Evolutionary conservation across 768 basidiomycete species (phyloP).

Genomic region (Gyrodon lividus): DNA sequence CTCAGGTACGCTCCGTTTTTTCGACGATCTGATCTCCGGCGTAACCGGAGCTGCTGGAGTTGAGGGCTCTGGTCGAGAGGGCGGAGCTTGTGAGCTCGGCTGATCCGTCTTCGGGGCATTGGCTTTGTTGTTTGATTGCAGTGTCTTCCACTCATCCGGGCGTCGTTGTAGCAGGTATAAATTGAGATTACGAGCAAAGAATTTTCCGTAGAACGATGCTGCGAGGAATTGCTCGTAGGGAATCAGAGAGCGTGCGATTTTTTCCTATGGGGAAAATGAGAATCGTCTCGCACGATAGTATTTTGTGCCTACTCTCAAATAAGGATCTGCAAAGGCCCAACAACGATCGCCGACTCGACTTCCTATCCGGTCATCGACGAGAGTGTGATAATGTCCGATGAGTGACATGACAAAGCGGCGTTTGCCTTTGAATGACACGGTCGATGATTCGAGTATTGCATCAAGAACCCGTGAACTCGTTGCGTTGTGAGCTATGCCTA

Average conservation of each 20-base stretch:
- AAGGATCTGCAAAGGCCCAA: slow-evolving; percentile 90
- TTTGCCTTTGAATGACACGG: slow-evolving; percentile 62
- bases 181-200: slow-evolving; percentile 77
- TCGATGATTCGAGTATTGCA: slow-evolving; percentile 64
- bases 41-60: neutral
- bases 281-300: slow-evolving; percentile 1
- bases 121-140: slow-evolving; percentile 50
- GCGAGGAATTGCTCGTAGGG: slow-evolving; percentile 69
- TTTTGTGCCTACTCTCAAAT: slow-evolving; percentile 65
- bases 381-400: slow-evolving; percentile 72
- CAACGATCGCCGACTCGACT: slow-evolving; percentile 88
- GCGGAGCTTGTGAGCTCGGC: slow-evolving; percentile 18
- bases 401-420: slow-evolving; percentile 72
- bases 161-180: slow-evolving; percentile 74
- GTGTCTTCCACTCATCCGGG: slow-evolving; percentile 81
- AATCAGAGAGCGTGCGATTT: slow-evolving; percentile 81
- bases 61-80: neutral
- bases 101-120: slow-evolving; percentile 11
- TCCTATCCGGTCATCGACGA: slow-evolving; percentile 90
- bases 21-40: slow-evolving; percentile 24
- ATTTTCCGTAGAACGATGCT: slow-evolving; percentile 83
- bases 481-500: slow-evolving; percentile 59
- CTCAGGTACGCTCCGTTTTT: slow-evolving; percentile 43
- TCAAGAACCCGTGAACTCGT: slow-evolving; percentile 82
- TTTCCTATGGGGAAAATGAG: slow-evolving; percentile 57